phyloP scores from a whole-genome alignment of 139 green algal species.

The Chlamydomonas applanata region DNA sequence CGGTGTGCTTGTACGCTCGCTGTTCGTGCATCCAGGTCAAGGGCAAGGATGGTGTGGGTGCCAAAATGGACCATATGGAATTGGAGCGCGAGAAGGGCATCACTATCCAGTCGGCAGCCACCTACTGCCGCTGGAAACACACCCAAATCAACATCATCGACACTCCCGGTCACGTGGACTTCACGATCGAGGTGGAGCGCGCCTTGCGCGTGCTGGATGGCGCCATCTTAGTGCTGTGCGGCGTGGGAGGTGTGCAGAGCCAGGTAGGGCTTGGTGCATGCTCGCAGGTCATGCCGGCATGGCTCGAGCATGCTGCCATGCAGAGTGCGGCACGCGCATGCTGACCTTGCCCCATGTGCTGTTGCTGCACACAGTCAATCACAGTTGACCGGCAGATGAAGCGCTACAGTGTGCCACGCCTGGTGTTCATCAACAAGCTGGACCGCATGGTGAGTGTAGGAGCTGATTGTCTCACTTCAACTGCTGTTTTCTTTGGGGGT shows the following conservation, averaged over 20 bases:
- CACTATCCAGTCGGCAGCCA: constrained; percentile 97
- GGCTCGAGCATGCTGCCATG: background rate
- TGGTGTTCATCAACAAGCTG: constrained; percentile 96
- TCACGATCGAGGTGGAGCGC: constrained; percentile 98
- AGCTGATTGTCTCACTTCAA: background rate
- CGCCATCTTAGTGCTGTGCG: constrained; percentile 95
- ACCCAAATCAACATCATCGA: constrained; percentile 98
- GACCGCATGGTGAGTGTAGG: constrained; percentile 59
- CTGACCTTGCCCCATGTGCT: background rate
- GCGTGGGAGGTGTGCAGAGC: constrained; percentile 88
- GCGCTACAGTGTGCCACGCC: constrained; percentile 86
- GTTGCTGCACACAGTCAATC: constrained; percentile 72
- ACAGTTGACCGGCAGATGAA: constrained; percentile 96
- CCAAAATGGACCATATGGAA: constrained; percentile 99
- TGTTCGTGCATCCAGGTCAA: constrained; percentile 61
- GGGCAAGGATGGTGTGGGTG: constrained; percentile 96
- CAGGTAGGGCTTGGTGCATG: constrained; percentile 47
- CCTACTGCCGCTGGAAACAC: constrained; percentile 91
- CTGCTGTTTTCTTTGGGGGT: background rate
- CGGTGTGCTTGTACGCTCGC: background rate
- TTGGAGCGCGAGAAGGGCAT: constrained; percentile 99
- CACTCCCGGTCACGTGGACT: constrained; percentile 97
- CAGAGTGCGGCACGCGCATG: background rate
- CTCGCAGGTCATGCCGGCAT: background rate
- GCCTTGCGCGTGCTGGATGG: constrained; percentile 96